Conservation (phyloP, 1,284 basidiomycete species). For the Malassezia psittaci region DNA sequence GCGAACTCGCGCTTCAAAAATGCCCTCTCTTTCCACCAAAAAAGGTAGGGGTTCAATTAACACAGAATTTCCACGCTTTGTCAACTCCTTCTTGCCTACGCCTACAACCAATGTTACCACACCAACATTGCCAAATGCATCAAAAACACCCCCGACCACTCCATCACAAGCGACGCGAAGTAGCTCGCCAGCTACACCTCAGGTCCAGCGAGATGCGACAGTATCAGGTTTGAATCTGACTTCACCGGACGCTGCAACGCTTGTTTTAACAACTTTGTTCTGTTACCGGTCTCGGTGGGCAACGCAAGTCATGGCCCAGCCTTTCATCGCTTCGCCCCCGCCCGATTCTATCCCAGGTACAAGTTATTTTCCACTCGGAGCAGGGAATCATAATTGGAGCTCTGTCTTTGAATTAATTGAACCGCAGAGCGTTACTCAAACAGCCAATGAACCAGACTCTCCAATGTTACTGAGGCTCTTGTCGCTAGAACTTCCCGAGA, state of each 20-base stretch:
- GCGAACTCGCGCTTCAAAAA: background rate
- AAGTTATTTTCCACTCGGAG: background rate
- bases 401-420: background rate
- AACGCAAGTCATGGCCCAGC: constrained; percentile 13
- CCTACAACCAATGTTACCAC: background rate
- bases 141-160: background rate
- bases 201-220: background rate
- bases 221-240: background rate
- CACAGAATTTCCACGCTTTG: constrained; percentile 13
- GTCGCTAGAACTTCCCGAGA: background rate
- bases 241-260: background rate
- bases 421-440: too few species aligned
- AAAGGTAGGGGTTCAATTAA: background rate
- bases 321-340: background rate
- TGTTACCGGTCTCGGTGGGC: constrained; percentile 9
- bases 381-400: background rate
- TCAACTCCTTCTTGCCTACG: constrained; percentile 8
- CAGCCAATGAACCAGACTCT: background rate
- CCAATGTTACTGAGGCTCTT: constrained; percentile 8
- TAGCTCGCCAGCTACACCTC: constrained; percentile 5
- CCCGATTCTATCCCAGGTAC: background rate
- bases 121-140: background rate
- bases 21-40: background rate
- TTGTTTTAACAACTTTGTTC: constrained; percentile 5
- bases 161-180: background rate